Evolutionary conservation across 225 moss, liverwort and hornwort genomes (phyloP).

Genomic region (Marchantia polymorpha): DNA sequence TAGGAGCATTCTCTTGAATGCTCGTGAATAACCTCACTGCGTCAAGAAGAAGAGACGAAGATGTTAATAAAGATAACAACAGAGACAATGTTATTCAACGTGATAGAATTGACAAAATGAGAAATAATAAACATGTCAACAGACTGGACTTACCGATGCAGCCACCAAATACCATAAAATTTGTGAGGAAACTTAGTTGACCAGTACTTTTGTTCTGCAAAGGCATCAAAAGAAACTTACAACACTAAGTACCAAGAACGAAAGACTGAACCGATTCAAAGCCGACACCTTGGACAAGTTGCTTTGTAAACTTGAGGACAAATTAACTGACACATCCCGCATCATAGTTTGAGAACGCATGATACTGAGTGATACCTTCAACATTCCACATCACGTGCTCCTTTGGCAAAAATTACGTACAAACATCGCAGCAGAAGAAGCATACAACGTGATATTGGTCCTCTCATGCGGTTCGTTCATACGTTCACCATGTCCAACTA

Average conservation of each 20-base stretch:
- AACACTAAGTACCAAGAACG: not conserved
- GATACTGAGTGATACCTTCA: too few species aligned
- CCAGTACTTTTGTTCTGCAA: slow-evolving; percentile 67
- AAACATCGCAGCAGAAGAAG: too few species aligned
- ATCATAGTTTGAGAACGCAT: too few species aligned
- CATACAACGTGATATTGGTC: too few species aligned
- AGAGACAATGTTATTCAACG: not conserved
- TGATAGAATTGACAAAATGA: not conserved
- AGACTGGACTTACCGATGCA: slow-evolving; percentile 34
- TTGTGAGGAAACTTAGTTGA: slow-evolving; percentile 84
- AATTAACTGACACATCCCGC: too few species aligned
- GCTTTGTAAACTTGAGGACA: too few species aligned
- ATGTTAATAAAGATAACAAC: not conserved
- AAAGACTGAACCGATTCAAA: too few species aligned
- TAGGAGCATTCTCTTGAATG: slow-evolving; percentile 72
- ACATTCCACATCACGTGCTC: too few species aligned
- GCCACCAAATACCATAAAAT: slow-evolving; percentile 65
- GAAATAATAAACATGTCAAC: not conserved
- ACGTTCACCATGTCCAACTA: too few species aligned
- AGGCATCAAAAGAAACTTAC: not conserved
- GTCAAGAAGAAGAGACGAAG: not conserved
- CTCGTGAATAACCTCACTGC: slow-evolving; percentile 72
- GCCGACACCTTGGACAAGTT: too few species aligned
- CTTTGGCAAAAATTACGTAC: too few species aligned
- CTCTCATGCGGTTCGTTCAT: too few species aligned